Percentiles rank a stretch among this genome's conserved stretches.
Evolutionary conservation across 1,284 basidiomycete genomes (phyloP).

Genomic region (Bondarzewia mesenterica): DNA sequence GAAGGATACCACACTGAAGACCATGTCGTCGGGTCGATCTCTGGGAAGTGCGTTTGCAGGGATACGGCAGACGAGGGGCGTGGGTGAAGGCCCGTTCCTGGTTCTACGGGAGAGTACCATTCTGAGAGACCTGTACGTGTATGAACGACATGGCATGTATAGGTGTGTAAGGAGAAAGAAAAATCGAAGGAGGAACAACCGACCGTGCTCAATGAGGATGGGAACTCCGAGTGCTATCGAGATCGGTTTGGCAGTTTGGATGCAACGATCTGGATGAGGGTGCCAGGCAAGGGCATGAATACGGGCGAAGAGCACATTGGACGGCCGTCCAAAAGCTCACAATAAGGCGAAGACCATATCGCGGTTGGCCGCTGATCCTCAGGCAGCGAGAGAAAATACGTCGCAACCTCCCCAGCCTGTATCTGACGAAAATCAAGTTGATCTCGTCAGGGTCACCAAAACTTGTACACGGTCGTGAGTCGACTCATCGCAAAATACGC

Average conservation of each 20-base stretch:
- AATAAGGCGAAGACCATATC: constrained; percentile 76
- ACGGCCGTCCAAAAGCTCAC: constrained; percentile 44
- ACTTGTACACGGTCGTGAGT: too few species aligned
- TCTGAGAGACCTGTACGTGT: constrained; percentile 64
- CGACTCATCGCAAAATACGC: too few species aligned
- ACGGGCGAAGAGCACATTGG: constrained; percentile 3
- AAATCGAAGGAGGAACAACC: not conserved
- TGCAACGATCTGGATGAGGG: constrained; percentile 58
- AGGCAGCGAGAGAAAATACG: constrained; percentile 58
- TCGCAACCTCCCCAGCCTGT: constrained; percentile 71
- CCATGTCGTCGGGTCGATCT: constrained; percentile 51
- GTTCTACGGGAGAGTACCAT: constrained; percentile 74
- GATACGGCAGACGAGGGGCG: constrained; percentile 46
- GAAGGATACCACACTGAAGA: constrained; percentile 61
- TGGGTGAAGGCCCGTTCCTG: constrained; percentile 67
- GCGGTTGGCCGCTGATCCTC: constrained; percentile 63
- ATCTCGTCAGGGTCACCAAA: not conserved
- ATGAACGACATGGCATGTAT: not conserved
- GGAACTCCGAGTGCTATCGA: constrained; percentile 56
- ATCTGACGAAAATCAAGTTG: constrained; percentile 26
- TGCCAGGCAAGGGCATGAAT: not conserved
- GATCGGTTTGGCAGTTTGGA: constrained; percentile 69
- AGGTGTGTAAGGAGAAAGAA: not conserved
- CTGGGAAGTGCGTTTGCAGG: constrained; percentile 45
- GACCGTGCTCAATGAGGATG: constrained; percentile 69